Percentiles rank a stretch among this genome's conserved stretches.
Evolutionary conservation across 352 stramenopile genomes (phyloP).

Genomic region (Phytophthora ramorum): DNA sequence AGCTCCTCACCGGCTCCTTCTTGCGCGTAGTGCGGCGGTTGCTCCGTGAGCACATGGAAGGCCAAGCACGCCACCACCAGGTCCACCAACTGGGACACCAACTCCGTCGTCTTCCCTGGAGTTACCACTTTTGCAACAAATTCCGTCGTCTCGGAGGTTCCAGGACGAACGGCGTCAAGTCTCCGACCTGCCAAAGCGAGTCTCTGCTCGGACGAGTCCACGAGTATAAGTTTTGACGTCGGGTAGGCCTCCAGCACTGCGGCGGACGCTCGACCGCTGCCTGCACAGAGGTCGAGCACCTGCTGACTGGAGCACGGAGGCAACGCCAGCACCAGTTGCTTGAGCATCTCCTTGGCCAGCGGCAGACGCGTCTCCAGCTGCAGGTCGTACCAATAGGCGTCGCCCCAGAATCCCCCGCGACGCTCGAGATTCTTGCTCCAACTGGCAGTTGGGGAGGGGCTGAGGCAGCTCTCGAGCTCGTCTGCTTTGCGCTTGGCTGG

Average conservation of each 20-base stretch:
- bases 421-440: constrained; percentile 72
- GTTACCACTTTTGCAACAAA: constrained; percentile 33
- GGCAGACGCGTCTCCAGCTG: constrained; percentile 66
- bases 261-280: constrained; percentile 61
- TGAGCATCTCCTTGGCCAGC: constrained; percentile 63
- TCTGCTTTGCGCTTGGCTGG: constrained; percentile 18
- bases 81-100: constrained; percentile 46
- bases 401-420: constrained; percentile 74
- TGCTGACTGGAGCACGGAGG: constrained; percentile 64
- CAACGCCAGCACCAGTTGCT: constrained; percentile 65
- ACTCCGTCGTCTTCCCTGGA: constrained; percentile 23
- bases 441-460: background rate
- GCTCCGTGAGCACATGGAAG: constrained; percentile 71
- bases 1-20: background rate
- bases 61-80: constrained; percentile 71
- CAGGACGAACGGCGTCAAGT: constrained; percentile 28
- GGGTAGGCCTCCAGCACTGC: constrained; percentile 72
- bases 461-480: background rate
- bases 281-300: constrained; percentile 74
- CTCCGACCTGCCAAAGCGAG: constrained; percentile 59
- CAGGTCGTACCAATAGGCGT: constrained; percentile 84
- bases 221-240: constrained; percentile 53
- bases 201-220: constrained; percentile 65
- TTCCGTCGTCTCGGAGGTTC: constrained; percentile 5
- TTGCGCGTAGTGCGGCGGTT: constrained; percentile 54